Conservation (phyloP, 208 protist genomes). For the Trypanosoma mega region DNA sequence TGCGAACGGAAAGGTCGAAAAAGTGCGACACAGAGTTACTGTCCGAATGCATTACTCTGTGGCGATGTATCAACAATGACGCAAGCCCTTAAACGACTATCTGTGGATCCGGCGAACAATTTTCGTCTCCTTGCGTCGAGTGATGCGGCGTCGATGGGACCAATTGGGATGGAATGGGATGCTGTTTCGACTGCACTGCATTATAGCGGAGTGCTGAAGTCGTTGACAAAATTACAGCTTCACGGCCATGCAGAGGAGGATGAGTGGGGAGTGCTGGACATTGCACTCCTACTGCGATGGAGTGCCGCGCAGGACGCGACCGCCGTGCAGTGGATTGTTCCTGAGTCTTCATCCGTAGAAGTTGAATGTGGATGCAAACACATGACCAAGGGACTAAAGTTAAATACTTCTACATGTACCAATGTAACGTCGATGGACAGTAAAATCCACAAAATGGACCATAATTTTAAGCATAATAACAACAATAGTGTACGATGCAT, state of each 20-base stretch:
- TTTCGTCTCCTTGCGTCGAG: constrained; percentile 19
- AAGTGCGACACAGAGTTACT: constrained; percentile 30
- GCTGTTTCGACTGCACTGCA: constrained; percentile 51
- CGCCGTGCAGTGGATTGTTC: constrained; percentile 46
- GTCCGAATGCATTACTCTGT: constrained; percentile 54
- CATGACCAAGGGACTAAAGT: too few relatives aligned
- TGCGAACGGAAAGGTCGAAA: constrained; percentile 1
- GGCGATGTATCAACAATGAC: constrained; percentile 28
- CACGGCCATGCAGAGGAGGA: constrained; percentile 23
- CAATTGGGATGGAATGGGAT: constrained; percentile 14
- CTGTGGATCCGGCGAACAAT: constrained; percentile 41
- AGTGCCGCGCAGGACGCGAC: constrained; percentile 27
- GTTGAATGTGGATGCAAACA: too few relatives aligned
- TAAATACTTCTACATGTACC: background rate
- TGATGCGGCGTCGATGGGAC: background rate
- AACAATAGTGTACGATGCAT: constrained; percentile 3
- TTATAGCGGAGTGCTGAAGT: constrained; percentile 30
- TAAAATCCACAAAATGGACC: background rate
- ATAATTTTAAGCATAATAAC: background rate
- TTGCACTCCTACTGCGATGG: constrained; percentile 68
- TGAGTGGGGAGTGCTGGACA: constrained; percentile 44
- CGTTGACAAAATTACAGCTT: constrained; percentile 50
- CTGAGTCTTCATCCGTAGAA: too few relatives aligned
- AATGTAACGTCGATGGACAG: constrained; percentile 4
- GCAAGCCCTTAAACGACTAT: constrained; percentile 34